Conservation (phyloP, 352 stramenopile species). For the Globisporangium spinosum region DNA sequence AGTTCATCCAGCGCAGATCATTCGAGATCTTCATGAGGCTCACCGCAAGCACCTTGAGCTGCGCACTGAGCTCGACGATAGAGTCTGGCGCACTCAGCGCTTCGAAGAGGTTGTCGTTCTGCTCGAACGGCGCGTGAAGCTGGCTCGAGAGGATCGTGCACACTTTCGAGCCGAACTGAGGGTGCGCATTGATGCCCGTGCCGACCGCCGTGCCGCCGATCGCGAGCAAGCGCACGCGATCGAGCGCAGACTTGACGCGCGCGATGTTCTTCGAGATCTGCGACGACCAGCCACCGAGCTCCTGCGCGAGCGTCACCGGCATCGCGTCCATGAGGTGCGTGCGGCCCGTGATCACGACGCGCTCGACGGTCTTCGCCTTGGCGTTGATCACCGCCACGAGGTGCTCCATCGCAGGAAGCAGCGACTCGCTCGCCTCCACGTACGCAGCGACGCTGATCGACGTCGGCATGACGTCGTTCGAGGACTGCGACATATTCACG, state of each 20-base stretch:
- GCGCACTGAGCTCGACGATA: slow-evolving; percentile 90
- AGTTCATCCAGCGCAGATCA: slow-evolving; percentile 90
- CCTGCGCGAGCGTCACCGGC: slow-evolving; percentile 47
- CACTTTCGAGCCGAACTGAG: slow-evolving; percentile 42
- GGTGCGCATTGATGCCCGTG: slow-evolving; percentile 60
- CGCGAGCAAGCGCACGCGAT: slow-evolving; percentile 44
- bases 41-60: slow-evolving; percentile 88
- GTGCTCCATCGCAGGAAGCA: slow-evolving; percentile 61
- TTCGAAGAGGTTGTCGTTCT: slow-evolving; percentile 73
- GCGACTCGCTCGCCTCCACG: slow-evolving; percentile 42
- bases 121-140: slow-evolving; percentile 35
- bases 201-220: slow-evolving; percentile 60
- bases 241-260: slow-evolving; percentile 40
- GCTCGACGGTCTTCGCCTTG: slow-evolving; percentile 35
- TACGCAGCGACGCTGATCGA: slow-evolving; percentile 51
- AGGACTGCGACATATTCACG: slow-evolving; percentile 71
- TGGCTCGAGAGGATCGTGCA: slow-evolving; percentile 35
- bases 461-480: slow-evolving; percentile 62
- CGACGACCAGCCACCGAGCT: slow-evolving; percentile 45
- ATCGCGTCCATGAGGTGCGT: slow-evolving; percentile 81
- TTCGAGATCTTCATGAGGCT: slow-evolving; percentile 96
- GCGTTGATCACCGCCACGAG: slow-evolving; percentile 31
- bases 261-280: slow-evolving; percentile 56
- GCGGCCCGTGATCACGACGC: slow-evolving; percentile 54
- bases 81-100: slow-evolving; percentile 90